These are phyloP conservation scores for Lobosporangium transversale DNA, from an alignment of 192 early-diverging fungal genomes.

Conservation along the genomic window DNA sequence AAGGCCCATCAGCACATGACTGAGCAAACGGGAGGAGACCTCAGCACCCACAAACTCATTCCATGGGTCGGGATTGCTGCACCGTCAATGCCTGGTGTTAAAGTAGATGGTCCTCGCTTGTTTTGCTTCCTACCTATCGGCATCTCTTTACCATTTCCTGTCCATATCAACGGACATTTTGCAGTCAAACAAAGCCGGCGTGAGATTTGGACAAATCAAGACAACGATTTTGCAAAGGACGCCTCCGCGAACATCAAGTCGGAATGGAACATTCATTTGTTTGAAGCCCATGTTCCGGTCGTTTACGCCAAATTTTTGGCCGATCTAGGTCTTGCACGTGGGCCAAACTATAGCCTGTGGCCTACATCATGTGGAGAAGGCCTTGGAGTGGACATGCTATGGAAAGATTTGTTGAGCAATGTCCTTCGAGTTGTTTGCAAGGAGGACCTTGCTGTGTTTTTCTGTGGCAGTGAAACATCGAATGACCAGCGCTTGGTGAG, in stretches of 20 bases:
- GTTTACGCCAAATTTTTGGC: constrained; percentile 32
- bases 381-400: constrained; percentile 15
- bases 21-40: background rate
- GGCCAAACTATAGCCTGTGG: constrained; percentile 24
- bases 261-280: constrained; percentile 43
- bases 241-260: constrained; percentile 32
- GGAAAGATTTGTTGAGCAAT: constrained; percentile 1
- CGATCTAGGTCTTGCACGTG: constrained; percentile 6
- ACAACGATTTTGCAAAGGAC: constrained; percentile 24
- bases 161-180: constrained; percentile 56
- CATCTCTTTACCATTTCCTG: constrained; percentile 29
- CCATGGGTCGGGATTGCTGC: constrained; percentile 55
- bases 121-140: constrained; percentile 56
- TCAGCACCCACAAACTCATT: constrained; percentile 35
- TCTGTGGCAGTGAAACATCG: background rate
- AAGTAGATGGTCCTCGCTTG: constrained; percentile 13
- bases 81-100: background rate
- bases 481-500: background rate
- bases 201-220: constrained; percentile 41
- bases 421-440: background rate
- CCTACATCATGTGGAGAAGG: background rate
- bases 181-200: constrained; percentile 52
- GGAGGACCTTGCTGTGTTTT: constrained; percentile 11
- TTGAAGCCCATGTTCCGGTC: constrained; percentile 15
- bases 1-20: constrained; percentile 8